Base-by-base conservation (phyloP, 257 asterid genomes). In the Capsicum chinense region DNA sequence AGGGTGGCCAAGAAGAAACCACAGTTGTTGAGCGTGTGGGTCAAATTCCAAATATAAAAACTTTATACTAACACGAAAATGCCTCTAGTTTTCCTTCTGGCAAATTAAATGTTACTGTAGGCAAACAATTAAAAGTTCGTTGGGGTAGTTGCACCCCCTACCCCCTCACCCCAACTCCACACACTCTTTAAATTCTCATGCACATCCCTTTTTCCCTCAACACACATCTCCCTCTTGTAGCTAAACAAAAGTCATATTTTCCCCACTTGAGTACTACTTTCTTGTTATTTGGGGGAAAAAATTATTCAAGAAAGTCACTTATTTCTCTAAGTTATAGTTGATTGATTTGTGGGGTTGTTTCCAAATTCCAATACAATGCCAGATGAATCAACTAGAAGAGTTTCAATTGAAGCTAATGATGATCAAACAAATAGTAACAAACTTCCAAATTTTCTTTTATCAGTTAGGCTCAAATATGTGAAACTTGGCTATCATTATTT, bases 401-500 rank as follows among this genome's bases (percentile, higher is more conserved):
- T 92, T 37, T 90, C 93, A 19, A 69, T 90, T 7, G 91, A 93
- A 3, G 11, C 86, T 15, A 80, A 78, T 5, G 42, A n/a, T 5
- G 80, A 19, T 39, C 19, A 67, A n/a, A 71, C 9, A 48, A 69
- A 8, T 74, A 48, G 16, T 15, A 56, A 85, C 7, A 86, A 82
- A 9, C 92, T 93, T 83, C 97, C 97, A 1, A 91, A 92, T 83
- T 90, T 93, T 83, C 92, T 89, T 26, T 83, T 83, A 7, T 89
- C 95, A 2, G 92, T 92, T 7, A 78, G 83, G 82, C 93, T 92
- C 57, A 92, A 93, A 76, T 92, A 93, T 80, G 94, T 92, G 16
- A 92, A 93, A 68, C 94, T 92, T 2, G 97, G 97, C 0, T 92
- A 90, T 81, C 97, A 92, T 62, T 92, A 92, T 82, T 80, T 92